phyloP scores from a whole-genome alignment of 441 rosid genomes.

The Brassica hybrid region DNA sequence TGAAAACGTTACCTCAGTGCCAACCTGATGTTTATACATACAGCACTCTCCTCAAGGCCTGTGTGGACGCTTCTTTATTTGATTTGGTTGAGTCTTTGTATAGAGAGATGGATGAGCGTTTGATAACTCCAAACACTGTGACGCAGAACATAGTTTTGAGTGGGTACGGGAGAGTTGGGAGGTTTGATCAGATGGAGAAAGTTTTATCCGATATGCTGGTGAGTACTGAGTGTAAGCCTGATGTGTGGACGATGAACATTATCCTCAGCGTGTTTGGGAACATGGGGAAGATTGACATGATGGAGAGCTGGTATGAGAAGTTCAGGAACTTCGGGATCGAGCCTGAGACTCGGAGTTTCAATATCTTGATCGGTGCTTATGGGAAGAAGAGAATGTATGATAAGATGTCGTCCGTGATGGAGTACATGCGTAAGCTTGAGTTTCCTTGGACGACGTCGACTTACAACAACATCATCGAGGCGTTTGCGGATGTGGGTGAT shows the following conservation, averaged over 20 bases:
- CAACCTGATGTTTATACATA: constrained; percentile 86
- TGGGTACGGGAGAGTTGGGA: constrained; percentile 78
- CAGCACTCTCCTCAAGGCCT: constrained; percentile 75
- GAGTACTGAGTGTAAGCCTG: constrained; percentile 69
- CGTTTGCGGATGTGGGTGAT: constrained; percentile 89
- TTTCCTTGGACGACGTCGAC: constrained; percentile 95
- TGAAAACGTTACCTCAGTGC: constrained; percentile 76
- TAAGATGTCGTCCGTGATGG: constrained; percentile 96
- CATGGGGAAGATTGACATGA: constrained; percentile 79
- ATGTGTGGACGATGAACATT: constrained; percentile 94
- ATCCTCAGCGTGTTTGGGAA: constrained; percentile 85
- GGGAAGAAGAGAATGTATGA: constrained; percentile 90
- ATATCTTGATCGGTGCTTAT: constrained; percentile 86
- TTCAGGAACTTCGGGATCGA: constrained; percentile 78
- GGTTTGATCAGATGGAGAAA: constrained; percentile 85
- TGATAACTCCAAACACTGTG: constrained; percentile 77
- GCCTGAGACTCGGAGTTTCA: constrained; percentile 88
- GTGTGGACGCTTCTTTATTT: constrained; percentile 67
- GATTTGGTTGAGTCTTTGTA: constrained; percentile 71
- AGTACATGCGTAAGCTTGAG: constrained; percentile 89
- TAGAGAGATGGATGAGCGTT: constrained; percentile 73
- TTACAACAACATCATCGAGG: constrained; percentile 90
- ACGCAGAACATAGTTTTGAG: constrained; percentile 86
- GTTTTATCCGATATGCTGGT: constrained; percentile 79
- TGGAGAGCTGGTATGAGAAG: constrained; percentile 97